Base-by-base conservation (phyloP, 345 rosid species). In the Citrus sp. region DNA sequence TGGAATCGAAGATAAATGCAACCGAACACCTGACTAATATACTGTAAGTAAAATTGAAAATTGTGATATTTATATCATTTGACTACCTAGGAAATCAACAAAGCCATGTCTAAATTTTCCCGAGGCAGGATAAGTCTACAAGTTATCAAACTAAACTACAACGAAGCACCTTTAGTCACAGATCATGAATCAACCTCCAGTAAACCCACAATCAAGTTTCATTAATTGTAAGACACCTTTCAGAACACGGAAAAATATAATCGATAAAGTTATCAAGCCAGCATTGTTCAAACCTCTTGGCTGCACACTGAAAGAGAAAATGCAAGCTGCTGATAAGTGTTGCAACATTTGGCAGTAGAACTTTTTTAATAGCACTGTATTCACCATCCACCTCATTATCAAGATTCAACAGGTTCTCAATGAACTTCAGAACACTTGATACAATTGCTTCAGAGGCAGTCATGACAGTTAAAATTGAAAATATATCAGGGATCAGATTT, bases 361-460 rank as follows among this genome's bases (percentile, higher is more conserved):
- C 70, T 25, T 82, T 76, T 66, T 82, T 82, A 37, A 83, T 80
- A 71, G 69, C 78, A 82, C 66, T 77, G 75, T 88, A 84, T 65
- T 87, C 93, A 66, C 70, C 91, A 82, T 72, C 88, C 80, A 88
- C 74, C 67, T 91, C 92, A 72, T 70, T 84, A 10, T 90, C 93
- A 81, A 95, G 93, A 84, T 73, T 86, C 79, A 96, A 81, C 78
- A 96, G 87, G 83, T 94, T 96, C 87, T 93, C 95, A 65, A 86
- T 83, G 79, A 96, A 94, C 87, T 86, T 86, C 73, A 96, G 87
- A 75, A 90, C 92, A 72, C 86, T 86, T 35, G 85, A 90, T 73
- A 84, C 83, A 79, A 96, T 84, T 74, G 98, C 95, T 79, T 90
- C 94, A n/a, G 99, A 88, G 73, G 96, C 98, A 55, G 92, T 87